Base-by-base conservation (phyloP, 2,329 filamentous ascomycete species). In the Fusarium sterilihyphosum region DNA sequence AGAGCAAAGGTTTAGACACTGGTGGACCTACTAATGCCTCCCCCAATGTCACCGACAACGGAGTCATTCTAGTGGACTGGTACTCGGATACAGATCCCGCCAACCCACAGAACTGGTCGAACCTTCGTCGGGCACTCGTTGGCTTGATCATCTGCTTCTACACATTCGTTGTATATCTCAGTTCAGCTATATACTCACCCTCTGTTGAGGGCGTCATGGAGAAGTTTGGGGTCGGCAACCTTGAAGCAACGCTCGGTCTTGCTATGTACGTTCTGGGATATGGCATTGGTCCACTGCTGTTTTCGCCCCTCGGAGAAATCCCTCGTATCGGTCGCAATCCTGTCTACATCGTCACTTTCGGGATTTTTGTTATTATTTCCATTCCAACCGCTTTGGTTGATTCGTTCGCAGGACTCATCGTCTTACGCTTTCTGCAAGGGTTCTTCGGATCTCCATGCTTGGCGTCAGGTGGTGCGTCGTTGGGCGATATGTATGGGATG, bases 381-480 rank as follows among this genome's bases (percentile, higher is more conserved):
- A 86, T 94, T 18, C 91, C 91, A 0, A 89, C 91, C 0, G 89
- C 91, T 0, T 80, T 93, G 1, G 89, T 89, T 5, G 82, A 88
- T 53, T 92, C 90, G 81, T 92, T 91, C 64, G 82, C 88, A 0
- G 90, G 90, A 0, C 84, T 94, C 17, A 85, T 93, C 73, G 88
- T 92, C 6, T 83, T 91, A 5, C 87, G 91, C 1, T 92, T 92
- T 81, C 80, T 92, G 10, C 88, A 90, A 70, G 91, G 90, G 4
- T 91, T 92, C 84, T 91, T 92, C 73, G 91, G 91, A 13, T 89
- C 86, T 12, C 91, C 91, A 0, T 91, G 89, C 78, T 82, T 93
- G 7, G 91, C 91, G 0, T 92, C 87, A 1, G 87, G 86, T 8
- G 87, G 84, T 31, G 87, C 87, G 4, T 85, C 86, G 0, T 81